phyloP scores from a whole-genome alignment of 805 yeast species.

The Saccharomycopsis fibuligera region DNA sequence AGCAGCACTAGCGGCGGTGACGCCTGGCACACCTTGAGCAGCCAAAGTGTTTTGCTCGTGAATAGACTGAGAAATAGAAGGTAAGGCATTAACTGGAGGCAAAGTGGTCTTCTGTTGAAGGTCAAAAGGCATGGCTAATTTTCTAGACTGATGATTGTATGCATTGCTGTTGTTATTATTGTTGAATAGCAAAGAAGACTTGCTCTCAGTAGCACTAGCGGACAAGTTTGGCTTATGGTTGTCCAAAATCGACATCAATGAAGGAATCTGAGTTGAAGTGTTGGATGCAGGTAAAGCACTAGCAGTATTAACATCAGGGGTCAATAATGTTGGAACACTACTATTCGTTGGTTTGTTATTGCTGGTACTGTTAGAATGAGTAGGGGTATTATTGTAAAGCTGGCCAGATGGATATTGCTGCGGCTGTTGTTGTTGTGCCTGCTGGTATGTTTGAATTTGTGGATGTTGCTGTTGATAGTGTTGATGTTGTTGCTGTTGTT shows the following conservation, averaged over 20 bases:
- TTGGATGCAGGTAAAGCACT: background rate
- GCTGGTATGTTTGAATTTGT: background rate
- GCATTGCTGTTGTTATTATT: background rate
- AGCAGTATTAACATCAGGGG: conserved; percentile 6
- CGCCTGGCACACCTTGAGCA: background rate
- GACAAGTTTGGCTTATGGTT: too few relatives aligned
- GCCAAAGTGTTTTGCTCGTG: conserved; percentile 11
- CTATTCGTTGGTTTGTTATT: background rate
- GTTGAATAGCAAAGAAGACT: background rate
- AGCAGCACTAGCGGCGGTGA: background rate
- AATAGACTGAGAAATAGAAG: conserved; percentile 17
- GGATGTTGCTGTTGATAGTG: background rate
- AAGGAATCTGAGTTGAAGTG: conserved; percentile 11
- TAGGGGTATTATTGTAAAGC: background rate
- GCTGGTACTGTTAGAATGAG: background rate
- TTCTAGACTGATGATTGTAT: conserved; percentile 5
- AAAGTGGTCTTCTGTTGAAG: background rate
- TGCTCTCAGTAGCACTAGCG: background rate
- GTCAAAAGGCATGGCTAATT: conserved; percentile 6
- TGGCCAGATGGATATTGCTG: background rate
- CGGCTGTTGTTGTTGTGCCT: background rate
- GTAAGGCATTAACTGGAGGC: conserved; percentile 13
- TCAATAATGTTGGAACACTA: background rate
- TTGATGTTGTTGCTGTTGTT: conserved; percentile 1
- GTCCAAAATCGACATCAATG: conserved; percentile 15